Base-by-base conservation (phyloP, 371 early-diverging fungal species). In the Mucor plumbeus region DNA sequence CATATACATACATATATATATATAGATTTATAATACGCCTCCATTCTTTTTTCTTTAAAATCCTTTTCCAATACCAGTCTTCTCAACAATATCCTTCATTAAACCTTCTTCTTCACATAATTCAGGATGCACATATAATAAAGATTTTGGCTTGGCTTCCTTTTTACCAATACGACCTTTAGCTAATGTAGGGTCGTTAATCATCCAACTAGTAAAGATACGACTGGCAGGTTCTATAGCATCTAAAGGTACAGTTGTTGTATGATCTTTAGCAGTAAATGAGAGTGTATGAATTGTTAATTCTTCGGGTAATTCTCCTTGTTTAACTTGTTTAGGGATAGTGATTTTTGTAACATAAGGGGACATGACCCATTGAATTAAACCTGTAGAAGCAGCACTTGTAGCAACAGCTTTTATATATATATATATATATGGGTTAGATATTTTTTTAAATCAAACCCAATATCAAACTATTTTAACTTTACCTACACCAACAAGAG, bases 301-400 rank as follows among this genome's bases (percentile, higher is more conserved):
- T 40, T 70, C 44, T 39, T 68, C 61, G 34, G 76, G 73, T n/a
- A 72, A 8, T 33, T 64, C 39, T 17, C 48, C 62, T 44, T 64
- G 53, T 5, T 43, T 33, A 11, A 64, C 19, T 15, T 33, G 56
- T 4, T 62, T 54, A 9, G 73, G 70, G 0, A 73, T 60, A 19
- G 87, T 88, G 48, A 86, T 82, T 60, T 85, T 85, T 34, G 87
- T 84, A 33, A 88, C 88, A 66, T 88, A 88, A 1, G 88, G 86
- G 5, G 87, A 86, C 75, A 88, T 81, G 61, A 86, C 85, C 88
- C 88, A 88, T 54, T 88, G 87, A 35, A 88, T 84, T 39, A 84
- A 50, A 6, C 80, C 84, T 2, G 88, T 88, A 0, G 88, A 88
- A 21, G 88, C 85, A 54, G 85, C 83, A 71, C 88, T 88, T 0